Evolutionary conservation across 2,329 filamentous ascomycete genomes (phyloP).

Genomic region (Fusarium subtropicale): DNA sequence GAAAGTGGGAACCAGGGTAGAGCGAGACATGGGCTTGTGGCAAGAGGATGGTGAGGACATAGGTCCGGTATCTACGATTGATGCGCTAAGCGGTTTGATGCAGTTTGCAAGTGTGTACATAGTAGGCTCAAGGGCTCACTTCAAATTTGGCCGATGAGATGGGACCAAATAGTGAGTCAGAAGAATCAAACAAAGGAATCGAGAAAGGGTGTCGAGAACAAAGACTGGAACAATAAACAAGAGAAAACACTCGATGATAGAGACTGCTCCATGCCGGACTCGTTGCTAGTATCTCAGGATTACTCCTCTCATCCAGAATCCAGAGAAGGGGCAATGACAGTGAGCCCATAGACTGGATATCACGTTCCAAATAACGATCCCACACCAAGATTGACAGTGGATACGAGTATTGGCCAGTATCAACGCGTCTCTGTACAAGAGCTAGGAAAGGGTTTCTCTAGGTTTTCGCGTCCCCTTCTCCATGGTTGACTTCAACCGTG

Average conservation of each 20-base stretch:
- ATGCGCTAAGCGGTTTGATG: not conserved
- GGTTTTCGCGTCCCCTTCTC: not conserved
- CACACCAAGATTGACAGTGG: not conserved
- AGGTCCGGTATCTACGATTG: not conserved
- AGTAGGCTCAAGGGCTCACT: not conserved
- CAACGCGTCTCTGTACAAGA: not conserved
- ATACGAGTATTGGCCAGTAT: not conserved
- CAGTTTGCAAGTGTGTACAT: not conserved
- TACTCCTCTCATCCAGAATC: not conserved
- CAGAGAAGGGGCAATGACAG: not conserved
- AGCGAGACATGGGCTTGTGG: conserved; percentile 27
- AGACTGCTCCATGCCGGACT: not conserved
- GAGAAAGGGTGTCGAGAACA: not conserved
- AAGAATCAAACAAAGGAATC: conserved; percentile 40
- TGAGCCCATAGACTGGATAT: not conserved
- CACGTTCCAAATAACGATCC: not conserved
- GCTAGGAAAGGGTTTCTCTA: not conserved
- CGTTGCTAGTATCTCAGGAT: not conserved
- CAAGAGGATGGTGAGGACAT: not conserved
- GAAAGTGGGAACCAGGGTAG: conserved; percentile 34
- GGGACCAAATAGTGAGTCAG: conserved; percentile 4
- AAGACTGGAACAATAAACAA: not conserved
- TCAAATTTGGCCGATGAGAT: conserved; percentile 13
- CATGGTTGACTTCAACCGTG: conserved; percentile 3
- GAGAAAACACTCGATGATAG: not conserved